Percentiles rank a stretch among this genome's conserved stretches.
phyloP scores from a whole-genome alignment of 2,329 filamentous ascomycete genomes.

The Davidsoniella eucalypti region DNA sequence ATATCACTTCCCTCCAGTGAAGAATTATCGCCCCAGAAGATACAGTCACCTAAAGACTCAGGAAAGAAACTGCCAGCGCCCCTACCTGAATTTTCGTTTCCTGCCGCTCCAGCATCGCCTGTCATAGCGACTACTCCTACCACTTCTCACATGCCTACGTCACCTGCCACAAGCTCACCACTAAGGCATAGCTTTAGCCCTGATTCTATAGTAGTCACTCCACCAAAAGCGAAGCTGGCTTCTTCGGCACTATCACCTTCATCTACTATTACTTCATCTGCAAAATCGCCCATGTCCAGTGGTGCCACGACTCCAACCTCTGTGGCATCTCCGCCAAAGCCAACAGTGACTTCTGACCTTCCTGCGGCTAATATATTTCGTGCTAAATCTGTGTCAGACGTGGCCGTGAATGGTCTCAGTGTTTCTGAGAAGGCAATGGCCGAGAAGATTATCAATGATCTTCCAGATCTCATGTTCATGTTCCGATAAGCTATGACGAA shows the following conservation, averaged over 20 bases:
- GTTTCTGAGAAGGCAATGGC: background rate
- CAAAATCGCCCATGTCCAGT: background rate
- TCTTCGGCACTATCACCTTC: background rate
- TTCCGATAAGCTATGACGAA: background rate
- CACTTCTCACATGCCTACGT: background rate
- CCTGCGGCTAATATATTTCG: too few relatives aligned
- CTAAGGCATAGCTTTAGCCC: background rate
- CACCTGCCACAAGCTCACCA: background rate
- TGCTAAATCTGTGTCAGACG: too few relatives aligned
- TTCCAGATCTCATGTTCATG: conserved; percentile 10
- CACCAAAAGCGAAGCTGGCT: background rate
- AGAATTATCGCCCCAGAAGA: background rate
- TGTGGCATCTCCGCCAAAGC: background rate
- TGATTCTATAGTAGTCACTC: background rate
- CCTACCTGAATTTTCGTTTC: conserved; percentile 1
- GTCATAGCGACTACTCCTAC: too few relatives aligned
- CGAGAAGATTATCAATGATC: background rate
- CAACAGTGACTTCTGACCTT: too few relatives aligned
- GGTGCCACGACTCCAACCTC: background rate
- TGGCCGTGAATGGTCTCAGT: background rate
- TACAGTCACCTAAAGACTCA: background rate
- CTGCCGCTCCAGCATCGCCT: background rate
- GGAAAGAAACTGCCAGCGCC: background rate
- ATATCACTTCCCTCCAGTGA: background rate
- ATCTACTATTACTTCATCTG: background rate